Percentiles rank a stretch among this genome's conserved stretches.
phyloP scores from a whole-genome alignment of 2,329 filamentous ascomycete genomes.

The Phoma sp. region DNA sequence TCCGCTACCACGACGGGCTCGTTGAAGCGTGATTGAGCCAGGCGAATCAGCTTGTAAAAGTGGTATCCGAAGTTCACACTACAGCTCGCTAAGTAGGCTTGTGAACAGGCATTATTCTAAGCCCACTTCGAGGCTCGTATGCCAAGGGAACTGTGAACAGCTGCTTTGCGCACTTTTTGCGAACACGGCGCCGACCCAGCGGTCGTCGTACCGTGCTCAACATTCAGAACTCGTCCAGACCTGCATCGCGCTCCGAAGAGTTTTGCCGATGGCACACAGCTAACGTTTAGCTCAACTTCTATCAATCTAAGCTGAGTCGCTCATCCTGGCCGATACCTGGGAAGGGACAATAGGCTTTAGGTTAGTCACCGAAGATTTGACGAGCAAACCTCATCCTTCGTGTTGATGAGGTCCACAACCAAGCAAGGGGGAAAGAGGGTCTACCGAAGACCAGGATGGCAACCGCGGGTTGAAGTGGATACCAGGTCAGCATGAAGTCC shows the following conservation, averaged over 20 bases:
- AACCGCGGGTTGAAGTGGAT: slow-evolving; percentile 11
- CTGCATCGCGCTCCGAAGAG: slow-evolving; percentile 22
- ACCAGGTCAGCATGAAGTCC: slow-evolving; percentile 23
- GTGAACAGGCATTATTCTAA: slow-evolving; percentile 36
- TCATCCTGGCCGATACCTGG: slow-evolving; percentile 1
- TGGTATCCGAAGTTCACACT: slow-evolving; percentile 29
- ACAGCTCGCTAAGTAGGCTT: slow-evolving; percentile 24
- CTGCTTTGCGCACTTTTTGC: slow-evolving; percentile 24
- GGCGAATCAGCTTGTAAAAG: slow-evolving; percentile 43
- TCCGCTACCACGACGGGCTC: slow-evolving; percentile 31
- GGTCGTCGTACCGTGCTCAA: slow-evolving; percentile 30
- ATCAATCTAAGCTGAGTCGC: slow-evolving; percentile 9
- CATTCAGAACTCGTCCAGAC: slow-evolving; percentile 27
- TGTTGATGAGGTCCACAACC: slow-evolving; percentile 14
- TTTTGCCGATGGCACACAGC: slow-evolving; percentile 23
- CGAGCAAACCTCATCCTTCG: slow-evolving; percentile 3
- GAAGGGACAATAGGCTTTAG: neutral
- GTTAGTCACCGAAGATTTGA: slow-evolving; percentile 8
- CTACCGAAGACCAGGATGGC: slow-evolving; percentile 28
- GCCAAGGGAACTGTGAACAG: slow-evolving; percentile 27
- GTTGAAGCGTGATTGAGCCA: slow-evolving; percentile 26
- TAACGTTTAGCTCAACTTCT: slow-evolving; percentile 15
- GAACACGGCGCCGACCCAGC: slow-evolving; percentile 23
- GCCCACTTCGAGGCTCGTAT: slow-evolving; percentile 24
- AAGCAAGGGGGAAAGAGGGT: slow-evolving; percentile 18